phyloP scores from a whole-genome alignment of 2,329 filamentous ascomycete genomes.

The Emergomyces pasteurianus region DNA sequence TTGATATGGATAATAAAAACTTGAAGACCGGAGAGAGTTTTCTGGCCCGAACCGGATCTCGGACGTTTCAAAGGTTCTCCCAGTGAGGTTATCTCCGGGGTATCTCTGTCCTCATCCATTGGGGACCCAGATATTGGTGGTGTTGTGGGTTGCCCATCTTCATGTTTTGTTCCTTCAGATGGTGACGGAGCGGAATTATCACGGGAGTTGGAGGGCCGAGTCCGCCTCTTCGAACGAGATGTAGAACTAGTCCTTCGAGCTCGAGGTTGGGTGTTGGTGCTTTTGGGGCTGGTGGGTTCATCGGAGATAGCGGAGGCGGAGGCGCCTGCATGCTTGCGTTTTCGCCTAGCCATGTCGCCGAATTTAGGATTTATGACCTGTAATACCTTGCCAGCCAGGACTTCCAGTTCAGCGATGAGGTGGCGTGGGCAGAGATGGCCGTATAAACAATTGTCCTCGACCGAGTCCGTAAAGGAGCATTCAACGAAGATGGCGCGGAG shows the following conservation, averaged over 20 bases:
- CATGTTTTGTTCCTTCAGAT: not conserved
- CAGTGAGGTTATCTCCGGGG: not conserved
- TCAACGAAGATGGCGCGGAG: constrained; percentile 85
- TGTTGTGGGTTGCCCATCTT: not conserved
- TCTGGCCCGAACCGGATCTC: not conserved
- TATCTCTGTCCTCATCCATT: not conserved
- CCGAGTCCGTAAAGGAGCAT: constrained; percentile 79
- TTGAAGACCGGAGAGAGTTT: constrained; percentile 57
- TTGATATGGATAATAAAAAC: constrained; percentile 92
- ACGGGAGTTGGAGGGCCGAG: not conserved
- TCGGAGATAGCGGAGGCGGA: constrained; percentile 5
- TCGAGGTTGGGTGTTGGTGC: not conserved
- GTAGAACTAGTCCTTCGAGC: not conserved
- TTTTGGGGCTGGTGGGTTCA: constrained; percentile 6
- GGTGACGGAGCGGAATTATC: not conserved
- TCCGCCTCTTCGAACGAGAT: not conserved
- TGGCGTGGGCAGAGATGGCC: constrained; percentile 81
- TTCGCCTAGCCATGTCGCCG: constrained; percentile 24
- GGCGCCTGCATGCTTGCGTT: constrained; percentile 28
- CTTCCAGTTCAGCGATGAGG: constrained; percentile 64
- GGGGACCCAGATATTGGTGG: not conserved
- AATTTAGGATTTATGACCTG: constrained; percentile 31
- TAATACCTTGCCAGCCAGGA: constrained; percentile 60
- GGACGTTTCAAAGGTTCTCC: not conserved
- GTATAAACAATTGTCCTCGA: constrained; percentile 65